phyloP scores from a whole-genome alignment of 2,329 filamentous ascomycete species.

The Penicillium janthinellum region DNA sequence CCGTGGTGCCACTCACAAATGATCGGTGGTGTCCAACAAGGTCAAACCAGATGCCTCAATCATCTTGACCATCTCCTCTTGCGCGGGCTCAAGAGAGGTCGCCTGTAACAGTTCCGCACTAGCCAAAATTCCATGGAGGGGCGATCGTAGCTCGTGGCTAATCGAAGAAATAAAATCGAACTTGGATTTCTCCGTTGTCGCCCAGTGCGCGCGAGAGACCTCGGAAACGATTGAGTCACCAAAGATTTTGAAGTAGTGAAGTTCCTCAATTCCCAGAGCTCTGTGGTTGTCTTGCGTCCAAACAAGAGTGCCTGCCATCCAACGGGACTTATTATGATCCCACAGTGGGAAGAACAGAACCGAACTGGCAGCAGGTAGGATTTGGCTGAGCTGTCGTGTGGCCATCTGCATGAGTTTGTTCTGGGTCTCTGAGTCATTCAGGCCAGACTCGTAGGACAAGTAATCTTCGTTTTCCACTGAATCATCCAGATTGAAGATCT shows the following conservation, averaged over 20 bases:
- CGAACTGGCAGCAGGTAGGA: constrained; percentile 29
- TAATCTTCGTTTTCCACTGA: not conserved
- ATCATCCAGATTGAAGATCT: constrained; percentile 24
- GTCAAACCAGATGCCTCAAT: constrained; percentile 55
- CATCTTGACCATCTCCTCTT: constrained; percentile 50
- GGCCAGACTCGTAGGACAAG: not conserved
- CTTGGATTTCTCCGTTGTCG: constrained; percentile 49
- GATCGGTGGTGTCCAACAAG: constrained; percentile 52
- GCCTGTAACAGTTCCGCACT: constrained; percentile 55
- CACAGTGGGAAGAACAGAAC: constrained; percentile 38
- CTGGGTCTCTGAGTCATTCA: not conserved
- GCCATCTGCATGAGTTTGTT: constrained; percentile 11
- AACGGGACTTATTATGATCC: constrained; percentile 37
- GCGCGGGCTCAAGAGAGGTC: constrained; percentile 43
- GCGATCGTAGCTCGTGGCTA: constrained; percentile 55
- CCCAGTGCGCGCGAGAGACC: constrained; percentile 37
- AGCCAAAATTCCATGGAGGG: constrained; percentile 51
- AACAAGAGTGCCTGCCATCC: constrained; percentile 35
- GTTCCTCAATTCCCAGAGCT: constrained; percentile 28
- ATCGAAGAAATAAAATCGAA: constrained; percentile 56
- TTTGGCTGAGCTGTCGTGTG: constrained; percentile 14
- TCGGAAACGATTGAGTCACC: constrained; percentile 39
- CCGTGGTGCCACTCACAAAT: constrained; percentile 27
- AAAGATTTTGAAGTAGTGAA: constrained; percentile 40
- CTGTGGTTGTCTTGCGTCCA: constrained; percentile 32